Conservation (phyloP, 164 flowering plant genomes). For the Vitis amurensis region DNA sequence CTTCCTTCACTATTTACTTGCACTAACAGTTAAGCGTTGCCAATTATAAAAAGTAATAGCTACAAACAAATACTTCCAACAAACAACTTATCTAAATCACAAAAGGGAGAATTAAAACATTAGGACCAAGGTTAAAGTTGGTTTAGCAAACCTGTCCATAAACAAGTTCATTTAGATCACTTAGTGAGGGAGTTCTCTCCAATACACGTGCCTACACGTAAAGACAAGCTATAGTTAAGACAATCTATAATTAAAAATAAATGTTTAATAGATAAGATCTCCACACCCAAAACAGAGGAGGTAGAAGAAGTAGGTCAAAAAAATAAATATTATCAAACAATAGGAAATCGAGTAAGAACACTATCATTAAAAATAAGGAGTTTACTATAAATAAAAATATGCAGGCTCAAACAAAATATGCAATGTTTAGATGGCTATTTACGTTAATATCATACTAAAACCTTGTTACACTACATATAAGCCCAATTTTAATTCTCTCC, state of each 20-base stretch:
- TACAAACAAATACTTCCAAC: no score
- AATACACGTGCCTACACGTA: constrained; percentile 60
- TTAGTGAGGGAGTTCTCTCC: constrained; percentile 89
- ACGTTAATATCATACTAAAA: no score
- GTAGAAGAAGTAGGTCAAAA: neutral
- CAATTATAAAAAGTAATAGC: neutral
- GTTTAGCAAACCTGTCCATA: constrained; percentile 83
- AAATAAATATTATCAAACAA: neutral
- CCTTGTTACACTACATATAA: no score
- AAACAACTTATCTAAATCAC: no score
- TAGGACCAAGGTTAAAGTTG: neutral
- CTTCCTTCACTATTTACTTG: no score
- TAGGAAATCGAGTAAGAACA: no score
- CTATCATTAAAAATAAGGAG: no score
- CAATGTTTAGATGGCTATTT: no score
- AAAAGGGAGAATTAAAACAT: neutral
- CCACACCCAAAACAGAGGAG: no score
- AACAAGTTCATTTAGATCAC: constrained; percentile 86
- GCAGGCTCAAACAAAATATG: no score
- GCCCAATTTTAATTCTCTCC: no score
- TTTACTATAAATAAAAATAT: no score
- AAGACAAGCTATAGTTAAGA: neutral
- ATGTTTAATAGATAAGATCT: neutral
- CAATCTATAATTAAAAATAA: neutral
- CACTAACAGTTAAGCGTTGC: neutral